Conservation (phyloP, 176 grass and related monocot species). For the Oryza rufipogon region DNA sequence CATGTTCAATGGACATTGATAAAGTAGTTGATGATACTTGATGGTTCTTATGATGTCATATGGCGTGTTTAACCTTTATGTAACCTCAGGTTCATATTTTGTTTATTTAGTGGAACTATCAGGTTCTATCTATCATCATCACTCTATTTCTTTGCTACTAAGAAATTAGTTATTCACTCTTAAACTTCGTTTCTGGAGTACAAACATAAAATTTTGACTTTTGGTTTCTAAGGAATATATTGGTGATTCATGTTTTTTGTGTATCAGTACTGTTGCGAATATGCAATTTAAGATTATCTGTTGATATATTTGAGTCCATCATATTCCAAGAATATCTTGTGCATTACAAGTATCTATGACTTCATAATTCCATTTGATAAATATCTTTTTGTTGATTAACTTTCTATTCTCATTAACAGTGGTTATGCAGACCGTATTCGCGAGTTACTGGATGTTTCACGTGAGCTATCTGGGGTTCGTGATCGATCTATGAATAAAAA, state of each 20-base stretch:
- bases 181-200: neutral
- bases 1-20: constrained; percentile 13
- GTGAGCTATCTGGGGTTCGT: constrained; percentile 61
- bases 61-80: neutral
- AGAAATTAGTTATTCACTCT: neutral
- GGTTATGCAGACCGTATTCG: constrained; percentile 95
- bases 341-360: constrained; percentile 16
- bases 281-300: constrained; percentile 15
- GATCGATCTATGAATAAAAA: constrained; percentile 52
- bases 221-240: constrained; percentile 12
- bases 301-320: neutral
- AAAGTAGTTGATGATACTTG: neutral
- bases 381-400: constrained; percentile 31
- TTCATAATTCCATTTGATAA: neutral
- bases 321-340: constrained; percentile 18
- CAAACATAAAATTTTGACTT: neutral
- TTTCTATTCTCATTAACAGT: constrained; percentile 46
- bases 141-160: neutral
- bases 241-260: constrained; percentile 10
- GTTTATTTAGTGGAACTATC: constrained; percentile 9
- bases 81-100: neutral
- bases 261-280: neutral
- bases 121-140: neutral
- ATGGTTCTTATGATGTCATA: neutral
- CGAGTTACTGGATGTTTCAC: constrained; percentile 85